A percentile compares a stretch with the other conserved stretches of the same genome.
Evolutionary conservation across 768 basidiomycete genomes (phyloP).

Genomic region (Lactarius vividus): DNA sequence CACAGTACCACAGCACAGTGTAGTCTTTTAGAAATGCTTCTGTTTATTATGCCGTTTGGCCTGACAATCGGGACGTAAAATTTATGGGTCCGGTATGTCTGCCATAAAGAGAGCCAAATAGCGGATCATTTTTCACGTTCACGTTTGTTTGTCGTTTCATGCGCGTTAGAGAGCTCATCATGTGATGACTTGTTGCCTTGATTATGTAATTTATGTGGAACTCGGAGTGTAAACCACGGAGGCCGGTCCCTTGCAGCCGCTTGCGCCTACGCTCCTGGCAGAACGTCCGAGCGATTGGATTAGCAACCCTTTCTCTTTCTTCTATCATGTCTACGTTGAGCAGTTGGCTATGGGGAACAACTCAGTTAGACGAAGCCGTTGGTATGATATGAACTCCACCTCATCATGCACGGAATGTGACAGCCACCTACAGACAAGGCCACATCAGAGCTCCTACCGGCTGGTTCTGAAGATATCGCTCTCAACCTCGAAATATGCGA

Average conservation of each 20-base stretch:
- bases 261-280: background rate
- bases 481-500: slow-evolving; percentile 95
- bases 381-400: slow-evolving; percentile 12
- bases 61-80: background rate
- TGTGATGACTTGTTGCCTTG: too few relatives aligned
- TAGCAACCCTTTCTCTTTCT: slow-evolving; percentile 3
- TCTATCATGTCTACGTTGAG: slow-evolving; percentile 26
- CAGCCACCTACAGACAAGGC: slow-evolving; percentile 66
- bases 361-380: slow-evolving; percentile 27
- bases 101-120: background rate
- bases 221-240: slow-evolving; percentile 20
- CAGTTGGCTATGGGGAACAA: slow-evolving; percentile 28
- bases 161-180: too few relatives aligned
- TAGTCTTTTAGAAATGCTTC: background rate
- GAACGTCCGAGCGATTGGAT: background rate
- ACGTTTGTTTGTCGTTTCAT: too few relatives aligned
- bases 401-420: background rate
- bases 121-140: background rate
- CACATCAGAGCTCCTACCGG: slow-evolving; percentile 86
- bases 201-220: background rate
- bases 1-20: background rate
- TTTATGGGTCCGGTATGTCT: background rate
- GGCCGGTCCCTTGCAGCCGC: background rate
- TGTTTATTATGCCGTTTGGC: background rate
- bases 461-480: slow-evolving; percentile 85